phyloP scores from a whole-genome alignment of 345 rosid genomes.

The Linum lewisii region DNA sequence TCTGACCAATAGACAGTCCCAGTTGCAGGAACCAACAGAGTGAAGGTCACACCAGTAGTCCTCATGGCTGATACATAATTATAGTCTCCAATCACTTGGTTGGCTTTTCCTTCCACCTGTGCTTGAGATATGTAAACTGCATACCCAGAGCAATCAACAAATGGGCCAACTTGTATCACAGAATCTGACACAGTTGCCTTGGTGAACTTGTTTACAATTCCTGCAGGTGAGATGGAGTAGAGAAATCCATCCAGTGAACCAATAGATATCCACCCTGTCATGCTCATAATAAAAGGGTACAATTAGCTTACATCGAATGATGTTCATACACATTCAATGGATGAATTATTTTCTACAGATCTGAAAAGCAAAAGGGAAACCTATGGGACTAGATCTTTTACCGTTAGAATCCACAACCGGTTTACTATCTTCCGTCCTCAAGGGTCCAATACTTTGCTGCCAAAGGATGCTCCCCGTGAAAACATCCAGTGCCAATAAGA shows the following conservation, averaged over 20 bases:
- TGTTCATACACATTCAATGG: no score
- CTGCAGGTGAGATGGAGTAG: slow-evolving; percentile 70
- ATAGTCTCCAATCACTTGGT: slow-evolving; percentile 25
- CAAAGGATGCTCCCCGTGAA: slow-evolving; percentile 59
- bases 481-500: slow-evolving; percentile 52
- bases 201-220: slow-evolving; percentile 42
- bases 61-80: slow-evolving; percentile 48
- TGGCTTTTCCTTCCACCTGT: slow-evolving; percentile 43
- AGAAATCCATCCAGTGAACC: slow-evolving; percentile 79
- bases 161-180: slow-evolving; percentile 49
- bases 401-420: slow-evolving; percentile 68
- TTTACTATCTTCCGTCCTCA: slow-evolving; percentile 30
- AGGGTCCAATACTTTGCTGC: slow-evolving; percentile 60
- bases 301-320: no score
- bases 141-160: slow-evolving; percentile 65
- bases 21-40: slow-evolving; percentile 61
- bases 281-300: not conserved
- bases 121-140: slow-evolving; percentile 62
- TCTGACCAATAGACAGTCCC: slow-evolving; percentile 70
- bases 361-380: no score
- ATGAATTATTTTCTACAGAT: no score
- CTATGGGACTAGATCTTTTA: slow-evolving; percentile 11
- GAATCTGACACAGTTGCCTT: slow-evolving; percentile 28
- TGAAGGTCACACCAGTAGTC: slow-evolving; percentile 45
- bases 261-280: slow-evolving; percentile 64